Evolutionary conservation across 768 basidiomycete genomes (phyloP).

Genomic region (Mrakia frigida): DNA sequence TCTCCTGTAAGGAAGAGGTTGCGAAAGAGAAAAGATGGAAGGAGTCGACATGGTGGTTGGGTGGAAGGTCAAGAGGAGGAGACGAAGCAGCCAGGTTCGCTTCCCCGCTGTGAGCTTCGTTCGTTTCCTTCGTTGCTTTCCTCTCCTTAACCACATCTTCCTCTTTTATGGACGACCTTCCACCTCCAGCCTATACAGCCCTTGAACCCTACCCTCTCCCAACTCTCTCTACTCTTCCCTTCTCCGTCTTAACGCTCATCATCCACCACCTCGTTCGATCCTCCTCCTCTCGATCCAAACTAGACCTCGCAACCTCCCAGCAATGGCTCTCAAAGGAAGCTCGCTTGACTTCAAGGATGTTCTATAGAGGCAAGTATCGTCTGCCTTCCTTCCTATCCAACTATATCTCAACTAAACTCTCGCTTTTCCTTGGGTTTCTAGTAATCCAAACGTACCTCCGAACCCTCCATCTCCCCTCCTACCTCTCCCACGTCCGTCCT

Average conservation of each 20-base stretch:
- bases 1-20: not conserved
- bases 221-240: not conserved
- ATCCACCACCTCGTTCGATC: not conserved
- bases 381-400: not conserved
- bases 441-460: slow-evolving; percentile 21
- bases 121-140: not conserved
- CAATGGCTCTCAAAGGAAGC: slow-evolving; percentile 9
- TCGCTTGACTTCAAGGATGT: not conserved
- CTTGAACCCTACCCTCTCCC: not conserved
- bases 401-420: not conserved
- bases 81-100: not conserved
- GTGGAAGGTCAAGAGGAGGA: not conserved
- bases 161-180: not conserved
- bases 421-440: not conserved
- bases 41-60: not conserved
- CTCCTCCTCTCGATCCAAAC: not conserved
- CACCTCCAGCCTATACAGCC: slow-evolving; percentile 18
- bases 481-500: slow-evolving; percentile 18
- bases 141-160: not conserved
- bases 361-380: slow-evolving; percentile 7
- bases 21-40: not conserved
- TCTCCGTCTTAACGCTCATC: slow-evolving; percentile 2
- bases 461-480: not conserved
- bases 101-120: not conserved
- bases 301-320: not conserved